Percentiles rank a stretch among this genome's conserved stretches.
phyloP scores from a whole-genome alignment of 148 eudicot species.

The Simmondsia chinensis region DNA sequence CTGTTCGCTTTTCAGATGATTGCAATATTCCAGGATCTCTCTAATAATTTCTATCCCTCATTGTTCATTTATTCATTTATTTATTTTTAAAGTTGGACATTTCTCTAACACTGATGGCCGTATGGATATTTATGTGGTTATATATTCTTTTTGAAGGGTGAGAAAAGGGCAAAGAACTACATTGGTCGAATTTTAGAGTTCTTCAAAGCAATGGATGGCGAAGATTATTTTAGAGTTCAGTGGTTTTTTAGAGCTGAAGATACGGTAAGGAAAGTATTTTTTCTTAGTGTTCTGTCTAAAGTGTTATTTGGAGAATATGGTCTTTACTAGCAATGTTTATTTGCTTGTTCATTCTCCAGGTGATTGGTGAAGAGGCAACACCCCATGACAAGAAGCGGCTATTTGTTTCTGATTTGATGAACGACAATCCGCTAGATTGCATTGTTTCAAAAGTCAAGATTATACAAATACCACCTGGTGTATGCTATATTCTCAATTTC shows the following conservation, averaged over 20 bases:
- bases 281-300: neutral
- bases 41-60: too few relatives aligned
- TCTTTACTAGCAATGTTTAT: neutral
- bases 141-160: slow-evolving; percentile 13
- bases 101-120: too few relatives aligned
- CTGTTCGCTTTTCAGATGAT: too few relatives aligned
- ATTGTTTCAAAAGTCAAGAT: slow-evolving; percentile 33
- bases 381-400: slow-evolving; percentile 26
- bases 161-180: slow-evolving; percentile 20
- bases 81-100: too few relatives aligned
- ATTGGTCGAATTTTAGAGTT: slow-evolving; percentile 33
- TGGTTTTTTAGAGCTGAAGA: slow-evolving; percentile 37
- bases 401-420: slow-evolving; percentile 29
- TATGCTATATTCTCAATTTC: slow-evolving; percentile 6
- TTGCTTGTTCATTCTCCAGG: slow-evolving; percentile 12
- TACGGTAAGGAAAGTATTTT: slow-evolving; percentile 18
- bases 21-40: too few relatives aligned
- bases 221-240: slow-evolving; percentile 34
- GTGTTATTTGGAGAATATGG: neutral
- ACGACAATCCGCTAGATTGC: slow-evolving; percentile 34
- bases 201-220: slow-evolving; percentile 24
- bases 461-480: slow-evolving; percentile 19
- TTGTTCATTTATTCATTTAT: too few relatives aligned
- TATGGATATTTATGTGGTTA: neutral
- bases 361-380: slow-evolving; percentile 22